phyloP scores from a whole-genome alignment of 1,284 basidiomycete species.

The Pisolithus thermaeus region DNA sequence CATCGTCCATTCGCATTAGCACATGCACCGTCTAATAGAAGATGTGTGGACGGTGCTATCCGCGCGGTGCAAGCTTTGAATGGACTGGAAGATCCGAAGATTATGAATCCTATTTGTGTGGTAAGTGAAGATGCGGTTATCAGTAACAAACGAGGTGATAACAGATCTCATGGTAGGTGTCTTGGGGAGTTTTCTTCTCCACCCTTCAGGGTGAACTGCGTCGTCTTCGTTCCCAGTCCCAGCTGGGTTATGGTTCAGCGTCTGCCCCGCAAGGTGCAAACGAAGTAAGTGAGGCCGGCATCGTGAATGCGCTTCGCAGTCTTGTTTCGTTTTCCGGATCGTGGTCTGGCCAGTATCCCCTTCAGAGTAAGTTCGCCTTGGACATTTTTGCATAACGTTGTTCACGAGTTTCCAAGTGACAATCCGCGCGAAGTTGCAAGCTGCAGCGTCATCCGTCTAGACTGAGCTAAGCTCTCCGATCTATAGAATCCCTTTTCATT shows the following conservation, averaged over 20 bases:
- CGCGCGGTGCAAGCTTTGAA: slow-evolving; percentile 13
- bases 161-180: slow-evolving; percentile 8
- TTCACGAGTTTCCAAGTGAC: slow-evolving; percentile 9
- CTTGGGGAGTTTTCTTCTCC: slow-evolving; percentile 22
- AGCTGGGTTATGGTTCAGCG: not conserved
- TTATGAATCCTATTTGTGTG: slow-evolving; percentile 13
- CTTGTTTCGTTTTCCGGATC: not conserved
- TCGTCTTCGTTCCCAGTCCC: slow-evolving; percentile 9
- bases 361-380: slow-evolving; percentile 14
- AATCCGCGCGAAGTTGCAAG: slow-evolving; percentile 21
- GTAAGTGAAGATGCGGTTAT: slow-evolving; percentile 6
- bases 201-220: slow-evolving; percentile 18
- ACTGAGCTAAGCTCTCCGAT: not conserved
- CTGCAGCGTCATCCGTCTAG: not conserved
- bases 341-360: slow-evolving; percentile 12
- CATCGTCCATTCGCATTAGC: slow-evolving; percentile 27
- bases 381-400: not conserved
- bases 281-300: not conserved
- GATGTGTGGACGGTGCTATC: slow-evolving; percentile 24
- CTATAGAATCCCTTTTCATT: not conserved
- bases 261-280: not conserved
- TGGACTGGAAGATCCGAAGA: slow-evolving; percentile 4
- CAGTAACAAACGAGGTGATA: not conserved
- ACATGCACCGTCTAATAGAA: slow-evolving; percentile 21
- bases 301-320: not conserved